Evolutionary conservation across 352 stramenopile species (phyloP), one percentile per base, ranked within the genome.

Genomic region (Phytophthora agathidicida): DNA sequence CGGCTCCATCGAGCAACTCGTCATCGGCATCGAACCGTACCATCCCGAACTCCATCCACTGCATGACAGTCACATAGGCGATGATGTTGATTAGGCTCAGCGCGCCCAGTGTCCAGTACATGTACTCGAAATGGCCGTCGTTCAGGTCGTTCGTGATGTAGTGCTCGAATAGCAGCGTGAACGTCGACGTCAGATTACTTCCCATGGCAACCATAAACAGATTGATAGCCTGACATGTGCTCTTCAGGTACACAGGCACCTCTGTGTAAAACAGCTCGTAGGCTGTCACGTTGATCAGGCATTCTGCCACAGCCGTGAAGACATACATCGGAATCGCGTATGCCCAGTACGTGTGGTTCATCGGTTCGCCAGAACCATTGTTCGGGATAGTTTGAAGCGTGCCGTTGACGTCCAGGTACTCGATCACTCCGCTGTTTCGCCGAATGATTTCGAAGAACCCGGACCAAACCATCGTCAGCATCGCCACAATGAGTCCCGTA

Each of bases 201-300:
- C 86, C 86, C 81, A 96, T 96, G 43, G 83, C 78, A 46, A 94
- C 73, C 83, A 90, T 96, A 52, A 96, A 93, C 68, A 96, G 53
- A 67, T 91, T 92, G 53, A 96, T 94, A 7, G 83, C 85, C 58
- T 94, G 84, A 63, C 83, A 93, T 44, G 86, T 92, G 68, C 82
- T 93, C 71, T 96, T 96, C 22, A 96, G 71, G 57, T 93, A 89
- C 62, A 94, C 63, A 47, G 86, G 86, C 43, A 96, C 86, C 71
- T 94, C 77, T 48, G 77, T 90, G 82, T 96, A 96, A 51, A 94
- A 92, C 51, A 96, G 57, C 65, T 96, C 86, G 73, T 91, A 96
- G 26, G 86, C 84, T 33, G 83, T 94, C 41, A 93, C 84, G 66
- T 96, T 93, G 70, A 96, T 96, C 45, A 96, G 65, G 49, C 86